phyloP scores from a whole-genome alignment of 768 basidiomycete genomes.

The Pleurotus salmoneostramineus region DNA sequence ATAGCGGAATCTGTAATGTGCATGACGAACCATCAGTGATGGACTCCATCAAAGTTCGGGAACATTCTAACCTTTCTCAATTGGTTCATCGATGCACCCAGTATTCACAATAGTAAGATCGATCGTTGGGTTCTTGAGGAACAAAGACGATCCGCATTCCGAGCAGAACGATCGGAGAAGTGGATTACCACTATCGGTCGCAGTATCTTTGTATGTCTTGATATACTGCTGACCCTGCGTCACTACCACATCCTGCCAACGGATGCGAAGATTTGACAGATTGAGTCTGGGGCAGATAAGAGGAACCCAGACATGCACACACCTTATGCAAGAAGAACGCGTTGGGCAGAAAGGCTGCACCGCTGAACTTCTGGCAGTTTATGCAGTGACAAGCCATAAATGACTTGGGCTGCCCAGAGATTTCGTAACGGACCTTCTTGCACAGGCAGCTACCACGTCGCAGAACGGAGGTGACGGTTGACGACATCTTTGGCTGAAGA shows the following conservation, averaged over 20 bases:
- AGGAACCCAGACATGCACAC: background rate
- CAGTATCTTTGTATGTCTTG: constrained; percentile 18
- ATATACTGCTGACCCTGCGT: constrained; percentile 18
- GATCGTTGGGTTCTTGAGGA: constrained; percentile 12
- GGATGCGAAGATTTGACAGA: no score
- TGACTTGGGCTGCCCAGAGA: constrained; percentile 30
- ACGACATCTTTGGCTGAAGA: background rate
- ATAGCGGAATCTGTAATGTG: background rate
- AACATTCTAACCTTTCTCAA: background rate
- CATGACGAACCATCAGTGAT: background rate
- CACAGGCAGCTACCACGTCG: constrained; percentile 34
- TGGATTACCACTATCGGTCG: constrained; percentile 18
- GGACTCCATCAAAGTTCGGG: background rate
- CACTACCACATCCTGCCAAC: constrained; percentile 16
- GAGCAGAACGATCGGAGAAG: constrained; percentile 23
- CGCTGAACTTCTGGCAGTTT: constrained; percentile 39
- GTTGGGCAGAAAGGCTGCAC: constrained; percentile 37
- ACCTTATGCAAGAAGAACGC: constrained; percentile 31
- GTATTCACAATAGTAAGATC: constrained; percentile 4
- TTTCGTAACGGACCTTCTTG: constrained; percentile 27
- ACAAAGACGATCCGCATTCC: constrained; percentile 20
- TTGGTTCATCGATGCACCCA: constrained; percentile 1
- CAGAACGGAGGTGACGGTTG: background rate
- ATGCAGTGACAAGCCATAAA: constrained; percentile 38
- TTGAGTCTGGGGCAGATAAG: background rate